phyloP scores from a whole-genome alignment of 176 grass and related monocot species.

The Puya raimondii region DNA sequence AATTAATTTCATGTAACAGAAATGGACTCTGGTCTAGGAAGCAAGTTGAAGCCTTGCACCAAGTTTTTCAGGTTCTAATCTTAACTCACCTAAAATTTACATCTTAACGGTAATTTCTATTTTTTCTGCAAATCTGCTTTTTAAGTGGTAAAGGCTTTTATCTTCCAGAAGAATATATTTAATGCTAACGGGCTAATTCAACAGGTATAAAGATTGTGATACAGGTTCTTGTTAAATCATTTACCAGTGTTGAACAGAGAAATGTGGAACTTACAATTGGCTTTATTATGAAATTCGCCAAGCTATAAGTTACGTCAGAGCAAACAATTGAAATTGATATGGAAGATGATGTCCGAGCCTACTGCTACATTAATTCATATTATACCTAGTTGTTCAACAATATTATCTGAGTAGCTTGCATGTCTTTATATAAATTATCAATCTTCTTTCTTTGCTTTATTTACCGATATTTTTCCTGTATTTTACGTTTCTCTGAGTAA shows the following conservation, averaged over 20 bases:
- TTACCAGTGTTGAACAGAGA: constrained; percentile 34
- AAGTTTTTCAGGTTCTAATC: constrained; percentile 97
- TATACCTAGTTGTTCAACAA: neutral
- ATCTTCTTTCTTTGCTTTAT: no score
- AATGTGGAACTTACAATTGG: constrained; percentile 38
- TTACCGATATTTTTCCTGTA: no score
- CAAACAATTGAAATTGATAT: neutral
- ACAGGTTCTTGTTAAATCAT: constrained; percentile 54
- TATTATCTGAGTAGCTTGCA: neutral
- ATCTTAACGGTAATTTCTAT: constrained; percentile 49
- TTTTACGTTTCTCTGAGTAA: no score
- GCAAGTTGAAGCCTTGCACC: constrained; percentile 96
- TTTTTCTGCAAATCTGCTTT: constrained; percentile 33
- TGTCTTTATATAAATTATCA: neutral
- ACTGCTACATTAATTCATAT: neutral
- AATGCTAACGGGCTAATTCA: constrained; percentile 51
- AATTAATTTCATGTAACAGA: constrained; percentile 92
- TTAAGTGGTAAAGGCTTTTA: constrained; percentile 22
- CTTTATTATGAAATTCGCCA: neutral
- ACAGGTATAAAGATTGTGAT: constrained; percentile 34
- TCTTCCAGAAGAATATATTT: constrained; percentile 17
- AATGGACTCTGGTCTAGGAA: constrained; percentile 72
- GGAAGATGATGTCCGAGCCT: neutral
- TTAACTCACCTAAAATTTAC: constrained; percentile 56
- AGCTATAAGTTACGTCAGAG: neutral